Conservation (phyloP, 768 basidiomycete species). For the Leccinum uliginosum region DNA sequence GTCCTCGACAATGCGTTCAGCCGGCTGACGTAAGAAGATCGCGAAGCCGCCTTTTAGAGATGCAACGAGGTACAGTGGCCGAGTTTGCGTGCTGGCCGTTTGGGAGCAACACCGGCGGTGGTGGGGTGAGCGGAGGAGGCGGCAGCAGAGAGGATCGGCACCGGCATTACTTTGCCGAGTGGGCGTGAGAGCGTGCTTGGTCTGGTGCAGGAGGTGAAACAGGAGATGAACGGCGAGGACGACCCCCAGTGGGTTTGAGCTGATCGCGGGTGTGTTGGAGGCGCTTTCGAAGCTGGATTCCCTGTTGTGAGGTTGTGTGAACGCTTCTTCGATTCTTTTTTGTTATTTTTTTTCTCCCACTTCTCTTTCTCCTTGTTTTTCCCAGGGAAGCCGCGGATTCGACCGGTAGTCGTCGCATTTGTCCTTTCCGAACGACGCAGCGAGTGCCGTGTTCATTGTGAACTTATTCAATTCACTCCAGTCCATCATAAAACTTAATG, state of each 20-base stretch:
- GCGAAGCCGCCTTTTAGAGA: conserved; percentile 89
- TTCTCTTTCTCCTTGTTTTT: background rate
- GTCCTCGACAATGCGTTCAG: conserved; percentile 94
- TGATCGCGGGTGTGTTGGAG: conserved; percentile 89
- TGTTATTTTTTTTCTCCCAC: background rate
- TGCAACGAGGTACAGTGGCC: conserved; percentile 91
- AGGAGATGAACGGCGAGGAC: conserved; percentile 67
- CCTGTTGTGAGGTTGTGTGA: conserved; percentile 21
- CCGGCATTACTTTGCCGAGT: conserved; percentile 47
- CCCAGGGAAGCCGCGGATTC: background rate
- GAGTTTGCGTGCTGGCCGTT: conserved; percentile 94
- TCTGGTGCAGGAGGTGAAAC: conserved; percentile 66
- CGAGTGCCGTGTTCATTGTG: background rate
- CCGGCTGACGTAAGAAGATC: conserved; percentile 83
- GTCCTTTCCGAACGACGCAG: background rate
- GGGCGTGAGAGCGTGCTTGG: conserved; percentile 70
- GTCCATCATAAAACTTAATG: background rate
- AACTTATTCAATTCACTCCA: background rate
- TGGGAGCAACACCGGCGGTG: conserved; percentile 38
- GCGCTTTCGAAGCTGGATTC: conserved; percentile 92
- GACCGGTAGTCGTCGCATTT: background rate
- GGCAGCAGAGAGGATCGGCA: conserved; percentile 43
- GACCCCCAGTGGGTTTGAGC: conserved; percentile 88
- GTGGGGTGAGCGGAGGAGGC: conserved; percentile 6
- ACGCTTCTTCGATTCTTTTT: background rate